Conservation (phyloP, 139 green algal species). For the Haematococcus sp. region DNA sequence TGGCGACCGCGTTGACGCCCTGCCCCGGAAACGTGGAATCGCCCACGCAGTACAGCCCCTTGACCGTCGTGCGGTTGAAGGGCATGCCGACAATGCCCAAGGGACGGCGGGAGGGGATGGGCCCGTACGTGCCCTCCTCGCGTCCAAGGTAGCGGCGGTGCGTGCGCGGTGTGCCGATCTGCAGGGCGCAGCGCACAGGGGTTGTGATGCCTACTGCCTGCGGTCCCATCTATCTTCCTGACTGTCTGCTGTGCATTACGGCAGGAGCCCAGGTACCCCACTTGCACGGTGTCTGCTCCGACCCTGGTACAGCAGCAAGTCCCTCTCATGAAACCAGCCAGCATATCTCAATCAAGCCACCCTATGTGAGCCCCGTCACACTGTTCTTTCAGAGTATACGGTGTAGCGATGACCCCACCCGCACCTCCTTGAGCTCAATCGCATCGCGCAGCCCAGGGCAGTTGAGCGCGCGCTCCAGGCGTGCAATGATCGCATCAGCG, state of each 20-base stretch:
- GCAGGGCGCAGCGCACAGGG: slow-evolving; percentile 12
- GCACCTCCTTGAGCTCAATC: slow-evolving; percentile 68
- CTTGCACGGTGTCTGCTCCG: no score
- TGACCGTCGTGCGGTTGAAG: slow-evolving; percentile 71
- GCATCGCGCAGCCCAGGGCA: slow-evolving; percentile 67
- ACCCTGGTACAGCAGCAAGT: no score
- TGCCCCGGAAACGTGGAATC: slow-evolving; percentile 92
- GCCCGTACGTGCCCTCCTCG: slow-evolving; percentile 89
- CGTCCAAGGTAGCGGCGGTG: slow-evolving; percentile 87
- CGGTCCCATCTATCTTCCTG: no score
- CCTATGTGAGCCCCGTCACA: no score
- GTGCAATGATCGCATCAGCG: slow-evolving; percentile 65
- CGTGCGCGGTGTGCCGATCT: slow-evolving; percentile 88
- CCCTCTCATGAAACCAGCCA: no score
- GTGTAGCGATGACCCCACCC: no score
- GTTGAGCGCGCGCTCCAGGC: slow-evolving; percentile 75
- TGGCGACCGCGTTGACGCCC: slow-evolving; percentile 5
- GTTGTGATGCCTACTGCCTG: no score
- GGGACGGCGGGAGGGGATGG: slow-evolving; percentile 83
- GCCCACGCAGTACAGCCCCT: slow-evolving; percentile 89
- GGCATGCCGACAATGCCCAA: slow-evolving; percentile 94
- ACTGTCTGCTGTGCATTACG: no score
- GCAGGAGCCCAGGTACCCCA: no score
- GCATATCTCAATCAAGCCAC: no score
- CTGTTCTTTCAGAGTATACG: no score